Base-by-base conservation (phyloP, 306 rosid genomes). In the Prinsepia uniflora region DNA sequence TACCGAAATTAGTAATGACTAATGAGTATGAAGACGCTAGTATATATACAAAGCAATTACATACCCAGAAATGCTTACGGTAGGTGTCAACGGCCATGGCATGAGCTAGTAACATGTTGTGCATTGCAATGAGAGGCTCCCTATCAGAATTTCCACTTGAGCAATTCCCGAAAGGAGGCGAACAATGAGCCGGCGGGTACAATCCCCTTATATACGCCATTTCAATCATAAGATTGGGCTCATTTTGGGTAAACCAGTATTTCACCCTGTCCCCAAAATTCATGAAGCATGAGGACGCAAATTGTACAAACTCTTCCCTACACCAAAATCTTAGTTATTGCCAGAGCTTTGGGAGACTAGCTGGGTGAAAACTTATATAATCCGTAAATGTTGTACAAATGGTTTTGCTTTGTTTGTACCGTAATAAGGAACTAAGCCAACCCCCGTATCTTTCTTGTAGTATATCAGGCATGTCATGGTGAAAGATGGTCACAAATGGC, bases 181-280 rank as follows among this genome's bases (percentile, higher is more conserved):
- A 88, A 69, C 96, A 90, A 17, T 61, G 88, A 53, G 56, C 74
- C 0, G 96, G 94, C 5, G 96, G 76, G 46, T 34, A 82, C 0
- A 0, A 2, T 8, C 92, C 92, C 0, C 0, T 0, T 13, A 82
- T 76, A 66, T 87, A 82, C 67, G 72, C 10, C 9, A 41, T 18
- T 30, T 66, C 6, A 55, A 72, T 68, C 6, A 14, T 9, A 44
- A 76, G 18, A 50, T 84, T 72, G 67, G 89, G 92, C 67, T 84
- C 89, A 74, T 87, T 87, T 66, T 84, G 63, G 7, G 92, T 87
- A 2, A 57, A 34, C 92, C 92, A 87, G 46, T 84, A 75, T 81
- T 82, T 87, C 0, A 87, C 92, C 71, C 89, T 76, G 59, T 82
- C 86, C 8, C 92, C 92, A 4, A 87, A 87, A 40, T 19, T 78